These are phyloP conservation scores for Aspergillus sp. DNA, from an alignment of 2,329 filamentous ascomycete genomes.

Conservation along the genomic window DNA sequence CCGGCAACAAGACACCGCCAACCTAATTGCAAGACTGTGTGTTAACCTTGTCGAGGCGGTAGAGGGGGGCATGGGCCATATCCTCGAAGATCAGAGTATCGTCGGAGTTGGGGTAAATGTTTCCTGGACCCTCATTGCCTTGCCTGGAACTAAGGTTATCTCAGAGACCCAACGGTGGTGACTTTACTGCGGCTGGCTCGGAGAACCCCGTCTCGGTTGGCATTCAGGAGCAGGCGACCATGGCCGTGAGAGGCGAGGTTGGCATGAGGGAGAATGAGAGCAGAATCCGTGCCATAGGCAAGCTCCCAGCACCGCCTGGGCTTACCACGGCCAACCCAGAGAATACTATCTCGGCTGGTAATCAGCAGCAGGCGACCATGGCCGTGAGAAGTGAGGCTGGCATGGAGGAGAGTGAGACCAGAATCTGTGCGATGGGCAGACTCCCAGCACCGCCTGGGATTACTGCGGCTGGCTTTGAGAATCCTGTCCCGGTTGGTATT, in stretches of 20 bases:
- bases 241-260: constrained; percentile 15
- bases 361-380: constrained; percentile 16
- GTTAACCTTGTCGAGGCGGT: constrained; percentile 35
- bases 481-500: not conserved
- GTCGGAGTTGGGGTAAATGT: constrained; percentile 20
- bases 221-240: constrained; percentile 16
- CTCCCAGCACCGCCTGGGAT: constrained; percentile 3
- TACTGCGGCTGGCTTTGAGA: not conserved
- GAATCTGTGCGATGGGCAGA: constrained; percentile 4
- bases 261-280: constrained; percentile 13
- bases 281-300: constrained; percentile 5
- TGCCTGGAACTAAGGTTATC: not conserved
- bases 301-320: constrained; percentile 1
- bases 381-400: constrained; percentile 16
- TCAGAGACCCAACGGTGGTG: constrained; percentile 3
- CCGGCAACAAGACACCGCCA: constrained; percentile 31
- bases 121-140: not conserved
- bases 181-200: not conserved
- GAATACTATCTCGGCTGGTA: not conserved
- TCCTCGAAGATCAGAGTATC: constrained; percentile 19
- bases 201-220: not conserved
- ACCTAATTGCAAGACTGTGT: constrained; percentile 36
- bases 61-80: constrained; percentile 28
- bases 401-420: constrained; percentile 12
- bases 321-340: not conserved